Evolutionary conservation across 2,329 filamentous ascomycete genomes (phyloP).

Genomic region (Parascedosporium putredinis): DNA sequence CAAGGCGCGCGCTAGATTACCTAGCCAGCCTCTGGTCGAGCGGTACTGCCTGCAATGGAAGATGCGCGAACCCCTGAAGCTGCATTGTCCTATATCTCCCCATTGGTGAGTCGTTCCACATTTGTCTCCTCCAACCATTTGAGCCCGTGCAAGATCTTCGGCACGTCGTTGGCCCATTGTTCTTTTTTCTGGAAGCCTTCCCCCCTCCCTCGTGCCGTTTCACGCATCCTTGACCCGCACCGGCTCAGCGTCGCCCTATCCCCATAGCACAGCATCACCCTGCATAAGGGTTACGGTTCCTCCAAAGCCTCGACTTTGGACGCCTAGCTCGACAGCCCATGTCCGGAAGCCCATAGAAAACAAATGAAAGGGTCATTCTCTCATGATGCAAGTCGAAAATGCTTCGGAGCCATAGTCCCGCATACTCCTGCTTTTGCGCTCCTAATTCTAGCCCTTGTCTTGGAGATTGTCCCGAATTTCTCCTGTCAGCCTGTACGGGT

Average conservation of each 20-base stretch:
- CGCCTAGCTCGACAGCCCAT: neutral
- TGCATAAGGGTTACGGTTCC: slow-evolving; percentile 5
- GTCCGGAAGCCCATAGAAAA: neutral
- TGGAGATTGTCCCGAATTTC: neutral
- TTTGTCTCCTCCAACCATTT: slow-evolving; percentile 33
- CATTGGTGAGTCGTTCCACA: slow-evolving; percentile 39
- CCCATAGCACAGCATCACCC: slow-evolving; percentile 3
- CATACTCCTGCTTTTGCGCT: neutral
- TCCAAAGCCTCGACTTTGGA: neutral
- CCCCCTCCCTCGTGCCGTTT: neutral
- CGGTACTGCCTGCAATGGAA: slow-evolving; percentile 3
- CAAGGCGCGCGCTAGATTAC: slow-evolving; percentile 4
- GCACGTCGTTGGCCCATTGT: slow-evolving; percentile 33
- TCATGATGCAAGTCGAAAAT: neutral
- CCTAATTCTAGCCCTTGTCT: neutral
- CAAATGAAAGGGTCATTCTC: too few relatives aligned
- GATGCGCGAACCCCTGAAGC: slow-evolving; percentile 31
- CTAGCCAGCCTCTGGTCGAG: neutral
- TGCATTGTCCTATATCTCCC: slow-evolving; percentile 36
- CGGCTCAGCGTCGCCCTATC: neutral
- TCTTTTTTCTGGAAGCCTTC: slow-evolving; percentile 5
- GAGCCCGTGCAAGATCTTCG: slow-evolving; percentile 33
- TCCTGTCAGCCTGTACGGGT: neutral
- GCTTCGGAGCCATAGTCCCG: neutral
- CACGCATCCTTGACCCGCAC: slow-evolving; percentile 2